phyloP scores from a whole-genome alignment of 2,329 filamentous ascomycete species.

The Nectriaceae sp. region DNA sequence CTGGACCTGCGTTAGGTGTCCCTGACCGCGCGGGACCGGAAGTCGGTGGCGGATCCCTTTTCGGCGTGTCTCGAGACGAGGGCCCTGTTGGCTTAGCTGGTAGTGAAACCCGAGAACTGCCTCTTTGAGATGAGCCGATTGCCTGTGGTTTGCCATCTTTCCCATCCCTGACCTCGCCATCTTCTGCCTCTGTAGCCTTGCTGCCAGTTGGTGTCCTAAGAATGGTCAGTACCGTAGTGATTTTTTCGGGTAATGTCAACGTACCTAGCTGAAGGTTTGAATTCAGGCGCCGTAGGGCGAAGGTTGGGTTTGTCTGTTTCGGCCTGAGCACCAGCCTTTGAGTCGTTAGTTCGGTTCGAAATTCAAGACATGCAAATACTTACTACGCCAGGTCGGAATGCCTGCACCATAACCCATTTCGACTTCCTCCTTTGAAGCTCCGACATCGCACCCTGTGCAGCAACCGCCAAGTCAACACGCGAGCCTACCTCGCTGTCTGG shows the following conservation, averaged over 20 bases:
- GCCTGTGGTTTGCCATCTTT: constrained; percentile 33
- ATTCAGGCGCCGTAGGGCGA: constrained; percentile 63
- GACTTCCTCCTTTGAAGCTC: constrained; percentile 67
- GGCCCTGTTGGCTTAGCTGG: constrained; percentile 33
- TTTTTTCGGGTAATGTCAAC: constrained; percentile 1
- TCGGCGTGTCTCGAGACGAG: constrained; percentile 26
- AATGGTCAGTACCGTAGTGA: constrained; percentile 8
- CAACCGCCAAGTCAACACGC: constrained; percentile 73
- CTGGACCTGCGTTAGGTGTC: constrained; percentile 24
- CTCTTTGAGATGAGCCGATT: constrained; percentile 11
- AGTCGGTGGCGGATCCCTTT: constrained; percentile 22
- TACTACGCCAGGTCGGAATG: constrained; percentile 68
- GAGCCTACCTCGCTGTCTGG: constrained; percentile 55
- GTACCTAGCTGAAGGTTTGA: constrained; percentile 56
- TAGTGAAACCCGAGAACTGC: constrained; percentile 33
- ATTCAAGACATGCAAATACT: constrained; percentile 21
- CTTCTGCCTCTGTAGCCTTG: constrained; percentile 58
- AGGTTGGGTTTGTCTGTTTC: constrained; percentile 46
- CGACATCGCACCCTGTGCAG: constrained; percentile 70
- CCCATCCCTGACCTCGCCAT: constrained; percentile 71
- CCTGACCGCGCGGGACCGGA: constrained; percentile 26
- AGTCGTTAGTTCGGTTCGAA: constrained; percentile 17
- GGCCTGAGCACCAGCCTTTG: constrained; percentile 31
- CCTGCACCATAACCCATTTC: constrained; percentile 74
- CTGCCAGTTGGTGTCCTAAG: constrained; percentile 20